phyloP scores from a whole-genome alignment of 352 stramenopile genomes.

The Phytophthora agathidicida region DNA sequence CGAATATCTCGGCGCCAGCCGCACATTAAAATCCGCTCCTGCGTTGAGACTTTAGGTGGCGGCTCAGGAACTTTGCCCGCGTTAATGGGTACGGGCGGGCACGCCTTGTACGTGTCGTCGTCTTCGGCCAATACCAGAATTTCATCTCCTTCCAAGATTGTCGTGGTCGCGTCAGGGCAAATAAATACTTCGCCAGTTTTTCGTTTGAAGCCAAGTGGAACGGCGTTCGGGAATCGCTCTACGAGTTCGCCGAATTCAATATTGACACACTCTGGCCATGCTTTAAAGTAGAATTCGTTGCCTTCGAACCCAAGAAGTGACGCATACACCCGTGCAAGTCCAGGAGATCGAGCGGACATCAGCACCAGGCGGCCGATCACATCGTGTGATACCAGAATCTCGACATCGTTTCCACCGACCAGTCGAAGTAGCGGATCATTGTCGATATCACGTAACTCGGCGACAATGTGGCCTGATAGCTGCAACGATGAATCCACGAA shows the following conservation, averaged over 20 bases:
- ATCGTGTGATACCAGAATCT: slow-evolving; percentile 89
- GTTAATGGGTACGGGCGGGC: slow-evolving; percentile 45
- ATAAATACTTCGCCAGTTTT: slow-evolving; percentile 66
- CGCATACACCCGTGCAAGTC: slow-evolving; percentile 74
- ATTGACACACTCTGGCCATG: slow-evolving; percentile 81
- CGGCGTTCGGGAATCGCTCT: slow-evolving; percentile 82
- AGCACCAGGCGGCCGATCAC: slow-evolving; percentile 90
- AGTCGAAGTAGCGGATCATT: slow-evolving; percentile 83
- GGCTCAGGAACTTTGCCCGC: slow-evolving; percentile 36
- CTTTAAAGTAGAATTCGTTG: slow-evolving; percentile 91
- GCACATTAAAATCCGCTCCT: slow-evolving; percentile 85
- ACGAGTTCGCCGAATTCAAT: slow-evolving; percentile 67
- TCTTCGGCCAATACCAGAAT: slow-evolving; percentile 89
- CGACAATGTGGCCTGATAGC: slow-evolving; percentile 82
- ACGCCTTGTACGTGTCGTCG: slow-evolving; percentile 87
- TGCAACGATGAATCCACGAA: too few relatives aligned
- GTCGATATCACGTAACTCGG: slow-evolving; percentile 88
- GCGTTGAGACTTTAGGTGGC: slow-evolving; percentile 19
- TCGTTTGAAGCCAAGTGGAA: slow-evolving; percentile 80
- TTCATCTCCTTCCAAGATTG: slow-evolving; percentile 60
- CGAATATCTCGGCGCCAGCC: slow-evolving; percentile 90
- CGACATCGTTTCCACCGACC: slow-evolving; percentile 77
- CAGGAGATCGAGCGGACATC: slow-evolving; percentile 83
- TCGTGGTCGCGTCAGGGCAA: slow-evolving; percentile 41
- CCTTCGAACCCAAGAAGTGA: slow-evolving; percentile 86